phyloP scores from a whole-genome alignment of 1,284 basidiomycete genomes.

The Pisolithus thermaeus region DNA sequence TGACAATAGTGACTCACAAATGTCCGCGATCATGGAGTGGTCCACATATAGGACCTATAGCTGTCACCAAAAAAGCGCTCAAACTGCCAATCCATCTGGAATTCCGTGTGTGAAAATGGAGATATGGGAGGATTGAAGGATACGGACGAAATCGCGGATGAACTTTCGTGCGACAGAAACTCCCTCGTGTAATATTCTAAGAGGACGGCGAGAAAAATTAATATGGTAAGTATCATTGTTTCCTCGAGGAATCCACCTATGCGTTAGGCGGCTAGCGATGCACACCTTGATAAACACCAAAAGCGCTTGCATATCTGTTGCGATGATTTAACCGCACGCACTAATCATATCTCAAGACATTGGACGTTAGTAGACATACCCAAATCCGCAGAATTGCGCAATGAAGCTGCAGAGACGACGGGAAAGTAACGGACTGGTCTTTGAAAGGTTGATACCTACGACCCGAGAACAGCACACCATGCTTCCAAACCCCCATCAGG shows the following conservation, averaged over 20 bases:
- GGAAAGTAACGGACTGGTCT: not conserved
- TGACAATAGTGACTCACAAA: constrained; percentile 26
- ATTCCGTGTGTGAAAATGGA: not conserved
- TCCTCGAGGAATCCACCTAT: no score
- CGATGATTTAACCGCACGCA: not conserved
- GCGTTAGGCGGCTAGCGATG: no score
- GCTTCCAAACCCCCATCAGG: constrained; percentile 24
- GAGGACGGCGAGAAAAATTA: not conserved
- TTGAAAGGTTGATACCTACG: constrained; percentile 12
- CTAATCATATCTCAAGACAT: not conserved
- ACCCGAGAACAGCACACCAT: constrained; percentile 26
- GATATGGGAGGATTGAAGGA: not conserved
- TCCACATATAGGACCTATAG: constrained; percentile 22
- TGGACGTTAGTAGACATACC: constrained; percentile 12
- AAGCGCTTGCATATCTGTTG: constrained; percentile 19
- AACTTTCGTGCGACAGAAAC: constrained; percentile 27
- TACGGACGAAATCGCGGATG: constrained; percentile 28
- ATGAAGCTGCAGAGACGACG: constrained; percentile 18
- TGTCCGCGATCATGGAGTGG: constrained; percentile 26
- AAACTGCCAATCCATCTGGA: constrained; percentile 28
- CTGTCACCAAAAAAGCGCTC: constrained; percentile 13
- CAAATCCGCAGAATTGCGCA: constrained; percentile 22
- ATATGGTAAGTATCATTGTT: not conserved
- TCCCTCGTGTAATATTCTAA: constrained; percentile 24
- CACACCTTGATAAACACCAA: constrained; percentile 32